Evolutionary conservation across 2,329 filamentous ascomycete genomes (phyloP).

Genomic region (Sarocladium oryzae): DNA sequence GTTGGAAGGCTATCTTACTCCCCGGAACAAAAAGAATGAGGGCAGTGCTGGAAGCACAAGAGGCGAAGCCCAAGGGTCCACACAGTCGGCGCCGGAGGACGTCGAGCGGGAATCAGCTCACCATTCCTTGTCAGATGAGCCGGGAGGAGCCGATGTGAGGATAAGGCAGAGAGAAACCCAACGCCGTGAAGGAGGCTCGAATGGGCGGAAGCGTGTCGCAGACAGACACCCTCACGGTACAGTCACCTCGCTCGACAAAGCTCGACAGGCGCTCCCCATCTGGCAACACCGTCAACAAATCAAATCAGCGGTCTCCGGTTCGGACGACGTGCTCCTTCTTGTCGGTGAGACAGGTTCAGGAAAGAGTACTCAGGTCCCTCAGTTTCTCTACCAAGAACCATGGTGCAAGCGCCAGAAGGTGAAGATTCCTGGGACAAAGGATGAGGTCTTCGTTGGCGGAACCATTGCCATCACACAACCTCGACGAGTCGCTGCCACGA

Average conservation of each 20-base stretch:
- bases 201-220: background rate
- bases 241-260: conserved; percentile 30
- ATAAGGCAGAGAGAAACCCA: background rate
- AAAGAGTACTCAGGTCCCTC: conserved; percentile 94
- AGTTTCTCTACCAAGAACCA: conserved; percentile 71
- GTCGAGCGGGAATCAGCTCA: background rate
- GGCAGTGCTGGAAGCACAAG: background rate
- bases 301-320: conserved; percentile 49
- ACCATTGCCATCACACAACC: conserved; percentile 93
- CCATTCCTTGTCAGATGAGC: background rate
- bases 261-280: conserved; percentile 69
- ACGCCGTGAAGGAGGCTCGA: background rate
- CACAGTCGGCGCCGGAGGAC: conserved; percentile 6
- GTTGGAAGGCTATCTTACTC: conserved; percentile 41
- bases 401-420: conserved; percentile 67
- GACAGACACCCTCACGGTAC: conserved; percentile 13
- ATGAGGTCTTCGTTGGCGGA: conserved; percentile 56
- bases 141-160: background rate
- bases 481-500: conserved; percentile 86
- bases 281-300: conserved; percentile 70
- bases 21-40: conserved; percentile 10
- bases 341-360: conserved; percentile 94
- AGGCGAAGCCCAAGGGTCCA: background rate
- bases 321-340: conserved; percentile 67
- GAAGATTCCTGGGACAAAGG: conserved; percentile 30